Conservation (phyloP, 768 basidiomycete species). For the Suillus alpinus region DNA sequence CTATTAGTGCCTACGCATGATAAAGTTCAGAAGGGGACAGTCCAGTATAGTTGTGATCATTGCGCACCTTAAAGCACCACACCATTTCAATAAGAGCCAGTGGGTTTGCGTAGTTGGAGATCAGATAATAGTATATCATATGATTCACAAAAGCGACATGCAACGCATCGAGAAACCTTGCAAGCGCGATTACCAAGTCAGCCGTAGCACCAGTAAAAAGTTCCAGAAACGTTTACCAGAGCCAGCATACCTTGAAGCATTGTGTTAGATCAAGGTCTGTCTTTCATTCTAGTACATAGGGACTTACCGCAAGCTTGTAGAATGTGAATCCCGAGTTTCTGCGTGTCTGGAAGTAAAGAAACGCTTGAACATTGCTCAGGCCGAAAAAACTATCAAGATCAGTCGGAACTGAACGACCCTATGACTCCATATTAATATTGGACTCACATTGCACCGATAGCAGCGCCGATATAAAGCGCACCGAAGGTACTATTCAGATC, state of each 20-base stretch:
- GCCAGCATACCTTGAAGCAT: constrained; percentile 38
- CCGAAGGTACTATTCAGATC: constrained; percentile 48
- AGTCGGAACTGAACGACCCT: not conserved
- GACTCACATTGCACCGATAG: constrained; percentile 53
- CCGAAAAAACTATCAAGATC: constrained; percentile 59
- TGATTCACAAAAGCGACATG: constrained; percentile 52
- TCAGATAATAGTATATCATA: constrained; percentile 57
- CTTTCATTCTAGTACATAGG: not conserved
- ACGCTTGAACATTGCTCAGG: constrained; percentile 53
- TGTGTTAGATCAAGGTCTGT: not conserved
- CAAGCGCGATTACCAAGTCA: not conserved
- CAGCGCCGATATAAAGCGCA: constrained; percentile 51
- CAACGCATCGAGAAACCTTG: constrained; percentile 54
- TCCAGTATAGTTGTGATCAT: not conserved
- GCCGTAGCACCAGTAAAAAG: constrained; percentile 15
- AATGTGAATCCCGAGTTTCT: constrained; percentile 32
- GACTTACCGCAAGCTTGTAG: constrained; percentile 36
- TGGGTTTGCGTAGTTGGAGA: constrained; percentile 51
- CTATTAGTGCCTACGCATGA: not conserved
- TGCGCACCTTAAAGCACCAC: constrained; percentile 39
- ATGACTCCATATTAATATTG: not conserved
- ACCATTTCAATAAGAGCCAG: constrained; percentile 40
- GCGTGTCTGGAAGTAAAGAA: constrained; percentile 44
- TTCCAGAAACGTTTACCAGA: constrained; percentile 16
- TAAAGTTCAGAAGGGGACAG: not conserved